Evolutionary conservation across 2,329 filamentous ascomycete genomes (phyloP).

Genomic region (Stagonosporopsis cucurbitacearum): DNA sequence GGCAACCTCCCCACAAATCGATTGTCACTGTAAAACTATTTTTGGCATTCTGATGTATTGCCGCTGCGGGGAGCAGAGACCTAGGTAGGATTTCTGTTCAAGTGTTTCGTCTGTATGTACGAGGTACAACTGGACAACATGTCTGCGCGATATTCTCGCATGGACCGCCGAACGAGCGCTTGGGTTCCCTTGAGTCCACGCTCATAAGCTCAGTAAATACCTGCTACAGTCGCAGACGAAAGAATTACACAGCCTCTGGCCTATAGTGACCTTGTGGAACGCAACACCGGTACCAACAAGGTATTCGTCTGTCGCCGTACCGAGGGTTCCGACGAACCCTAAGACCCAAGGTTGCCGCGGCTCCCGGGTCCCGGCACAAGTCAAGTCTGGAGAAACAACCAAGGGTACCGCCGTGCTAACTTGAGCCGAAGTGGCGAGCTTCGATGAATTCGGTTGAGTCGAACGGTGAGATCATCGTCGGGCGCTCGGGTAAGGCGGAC

Average conservation of each 20-base stretch:
- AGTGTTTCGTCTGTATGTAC: neutral
- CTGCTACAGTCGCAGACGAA: too few relatives aligned
- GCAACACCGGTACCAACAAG: neutral
- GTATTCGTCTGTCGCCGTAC: neutral
- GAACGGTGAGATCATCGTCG: slow-evolving; percentile 2
- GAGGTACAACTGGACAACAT: too few relatives aligned
- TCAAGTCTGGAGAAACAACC: neutral
- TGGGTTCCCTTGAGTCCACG: too few relatives aligned
- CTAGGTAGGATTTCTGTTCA: neutral
- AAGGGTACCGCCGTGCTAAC: neutral
- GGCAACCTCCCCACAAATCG: neutral
- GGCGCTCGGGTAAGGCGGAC: slow-evolving; percentile 6
- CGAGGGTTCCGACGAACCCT: neutral
- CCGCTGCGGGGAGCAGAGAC: neutral
- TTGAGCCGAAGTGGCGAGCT: slow-evolving; percentile 1
- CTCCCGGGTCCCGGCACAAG: neutral
- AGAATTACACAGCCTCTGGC: neutral
- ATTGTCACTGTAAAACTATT: neutral
- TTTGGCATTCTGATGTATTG: neutral
- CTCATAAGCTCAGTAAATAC: too few relatives aligned
- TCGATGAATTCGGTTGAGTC: neutral
- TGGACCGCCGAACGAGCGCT: neutral
- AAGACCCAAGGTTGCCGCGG: neutral
- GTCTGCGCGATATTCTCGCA: neutral
- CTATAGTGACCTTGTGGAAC: neutral